Evolutionary conservation across 768 basidiomycete species (phyloP).

Genomic region (Amanita brunnescens): DNA sequence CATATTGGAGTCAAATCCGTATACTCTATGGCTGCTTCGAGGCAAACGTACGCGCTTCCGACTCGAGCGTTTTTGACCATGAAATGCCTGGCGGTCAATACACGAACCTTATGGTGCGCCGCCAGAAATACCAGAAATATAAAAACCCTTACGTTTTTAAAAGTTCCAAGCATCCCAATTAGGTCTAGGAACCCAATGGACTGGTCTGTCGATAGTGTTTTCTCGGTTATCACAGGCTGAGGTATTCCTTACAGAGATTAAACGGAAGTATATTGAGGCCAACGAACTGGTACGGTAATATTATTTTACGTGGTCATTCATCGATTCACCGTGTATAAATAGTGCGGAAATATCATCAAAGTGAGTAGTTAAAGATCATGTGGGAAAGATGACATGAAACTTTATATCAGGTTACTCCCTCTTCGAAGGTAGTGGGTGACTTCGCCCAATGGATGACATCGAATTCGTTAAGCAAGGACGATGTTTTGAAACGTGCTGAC

Average conservation of each 20-base stretch:
- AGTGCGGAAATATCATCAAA: slow-evolving; percentile 98
- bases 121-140: slow-evolving; percentile 7
- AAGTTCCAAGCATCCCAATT: slow-evolving; percentile 99
- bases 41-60: slow-evolving; percentile 93
- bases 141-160: slow-evolving; percentile 14
- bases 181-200: slow-evolving; percentile 96
- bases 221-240: slow-evolving; percentile 8
- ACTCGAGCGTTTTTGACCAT: slow-evolving; percentile 97
- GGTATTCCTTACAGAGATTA: slow-evolving; percentile 56
- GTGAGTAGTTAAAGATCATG: slow-evolving; percentile 18
- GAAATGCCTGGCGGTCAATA: slow-evolving; percentile 99
- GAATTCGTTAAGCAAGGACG: slow-evolving; percentile 79
- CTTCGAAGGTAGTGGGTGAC: slow-evolving; percentile 98
- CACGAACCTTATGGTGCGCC: slow-evolving; percentile 83
- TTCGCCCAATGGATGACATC: slow-evolving; percentile 99
- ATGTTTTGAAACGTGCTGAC: slow-evolving; percentile 81
- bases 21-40: slow-evolving; percentile 95
- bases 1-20: slow-evolving; percentile 97
- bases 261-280: slow-evolving; percentile 97
- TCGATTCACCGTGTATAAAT: slow-evolving; percentile 9
- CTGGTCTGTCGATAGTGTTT: slow-evolving; percentile 36
- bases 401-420: slow-evolving; percentile 73
- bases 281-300: slow-evolving; percentile 70
- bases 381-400: background rate
- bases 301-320: slow-evolving; percentile 7